These are phyloP conservation scores for Aegilops sharonensis DNA, from an alignment of 176 grass and related monocot genomes.

Conservation along the genomic window DNA sequence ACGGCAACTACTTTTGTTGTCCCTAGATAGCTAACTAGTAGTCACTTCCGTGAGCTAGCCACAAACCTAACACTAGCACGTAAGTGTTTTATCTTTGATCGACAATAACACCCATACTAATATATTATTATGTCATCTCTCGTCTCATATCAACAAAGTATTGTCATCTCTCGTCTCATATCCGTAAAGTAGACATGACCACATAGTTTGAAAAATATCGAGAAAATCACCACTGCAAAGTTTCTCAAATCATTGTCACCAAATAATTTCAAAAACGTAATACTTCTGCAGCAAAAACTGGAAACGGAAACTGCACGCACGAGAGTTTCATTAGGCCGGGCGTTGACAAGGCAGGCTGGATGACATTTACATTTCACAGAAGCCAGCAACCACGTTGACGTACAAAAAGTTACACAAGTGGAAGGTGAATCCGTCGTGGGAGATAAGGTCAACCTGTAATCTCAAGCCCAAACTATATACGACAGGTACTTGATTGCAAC, in stretches of 20 bases:
- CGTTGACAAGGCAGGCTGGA: neutral
- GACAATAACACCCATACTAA: neutral
- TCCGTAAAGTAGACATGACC: neutral
- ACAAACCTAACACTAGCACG: neutral
- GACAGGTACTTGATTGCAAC: neutral
- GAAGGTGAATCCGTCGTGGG: conserved; percentile 10
- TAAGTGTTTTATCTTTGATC: neutral
- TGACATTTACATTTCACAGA: conserved; percentile 11
- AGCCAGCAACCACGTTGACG: neutral
- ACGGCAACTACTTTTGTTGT: neutral
- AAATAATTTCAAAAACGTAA: no score
- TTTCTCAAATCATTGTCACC: neutral
- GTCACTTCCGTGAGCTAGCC: neutral
- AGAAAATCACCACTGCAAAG: neutral
- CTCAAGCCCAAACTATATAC: neutral
- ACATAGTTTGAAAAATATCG: neutral
- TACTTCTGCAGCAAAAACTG: neutral
- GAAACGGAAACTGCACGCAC: neutral
- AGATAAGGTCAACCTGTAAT: neutral
- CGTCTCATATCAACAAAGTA: no score
- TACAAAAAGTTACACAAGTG: conserved; percentile 21
- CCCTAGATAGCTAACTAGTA: neutral
- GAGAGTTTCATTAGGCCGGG: neutral
- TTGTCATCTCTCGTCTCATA: neutral
- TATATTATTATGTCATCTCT: no score